Conservation (phyloP, 371 early-diverging fungal species). For the Quaeritorhiza haematococci region DNA sequence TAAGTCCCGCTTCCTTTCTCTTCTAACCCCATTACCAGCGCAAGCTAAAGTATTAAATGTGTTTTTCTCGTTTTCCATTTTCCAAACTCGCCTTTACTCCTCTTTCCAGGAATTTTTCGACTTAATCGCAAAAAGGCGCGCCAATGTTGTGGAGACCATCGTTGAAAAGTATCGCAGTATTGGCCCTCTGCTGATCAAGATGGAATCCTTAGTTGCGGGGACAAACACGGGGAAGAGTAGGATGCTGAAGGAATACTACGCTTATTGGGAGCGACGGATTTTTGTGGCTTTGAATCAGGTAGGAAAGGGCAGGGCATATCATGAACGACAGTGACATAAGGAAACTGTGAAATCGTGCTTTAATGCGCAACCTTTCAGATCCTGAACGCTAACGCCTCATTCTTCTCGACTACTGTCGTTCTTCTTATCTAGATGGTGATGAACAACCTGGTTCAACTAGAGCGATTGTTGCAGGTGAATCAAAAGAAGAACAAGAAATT, state of each 20-base stretch:
- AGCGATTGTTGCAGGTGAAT: constrained; percentile 18
- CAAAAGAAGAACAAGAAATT: constrained; percentile 1
- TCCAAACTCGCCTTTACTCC: background rate
- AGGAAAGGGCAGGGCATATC: constrained; percentile 7
- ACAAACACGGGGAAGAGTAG: constrained; percentile 54
- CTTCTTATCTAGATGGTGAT: constrained; percentile 42
- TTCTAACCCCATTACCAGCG: background rate
- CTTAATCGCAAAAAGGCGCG: constrained; percentile 39
- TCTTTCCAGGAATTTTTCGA: constrained; percentile 49
- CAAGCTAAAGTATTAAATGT: background rate
- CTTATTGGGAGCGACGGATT: constrained; percentile 47
- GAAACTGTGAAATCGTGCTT: too few relatives aligned
- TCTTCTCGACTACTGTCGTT: background rate
- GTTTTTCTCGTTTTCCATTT: background rate
- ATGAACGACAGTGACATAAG: background rate
- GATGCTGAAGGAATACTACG: constrained; percentile 48
- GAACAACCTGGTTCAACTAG: constrained; percentile 43
- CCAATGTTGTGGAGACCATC: constrained; percentile 33
- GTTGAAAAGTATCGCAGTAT: constrained; percentile 51
- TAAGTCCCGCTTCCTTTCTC: constrained; percentile 8
- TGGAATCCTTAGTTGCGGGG: constrained; percentile 54
- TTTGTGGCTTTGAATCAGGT: constrained; percentile 48
- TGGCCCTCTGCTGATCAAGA: constrained; percentile 54
- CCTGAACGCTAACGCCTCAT: background rate
- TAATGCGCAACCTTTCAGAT: too few relatives aligned